phyloP scores from a whole-genome alignment of 1,139 yeast species.

The Candida sp. region DNA sequence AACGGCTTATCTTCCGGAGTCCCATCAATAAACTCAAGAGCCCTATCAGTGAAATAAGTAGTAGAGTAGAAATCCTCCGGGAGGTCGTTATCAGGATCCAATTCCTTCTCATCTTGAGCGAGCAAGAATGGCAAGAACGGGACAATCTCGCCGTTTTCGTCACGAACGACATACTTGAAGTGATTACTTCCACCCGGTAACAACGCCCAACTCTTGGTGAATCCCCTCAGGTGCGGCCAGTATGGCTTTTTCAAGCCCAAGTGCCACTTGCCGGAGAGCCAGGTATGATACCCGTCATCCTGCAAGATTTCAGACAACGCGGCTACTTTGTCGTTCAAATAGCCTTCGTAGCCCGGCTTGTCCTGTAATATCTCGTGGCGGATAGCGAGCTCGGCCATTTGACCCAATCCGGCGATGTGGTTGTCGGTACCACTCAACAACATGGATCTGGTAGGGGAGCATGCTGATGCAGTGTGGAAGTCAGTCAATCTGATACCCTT shows the following conservation, averaged over 20 bases:
- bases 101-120: constrained; percentile 35
- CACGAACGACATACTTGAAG: constrained; percentile 49
- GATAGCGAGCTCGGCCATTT: constrained; percentile 55
- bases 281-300: constrained; percentile 52
- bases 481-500: constrained; percentile 55
- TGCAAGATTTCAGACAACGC: constrained; percentile 55
- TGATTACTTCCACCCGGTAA: constrained; percentile 66
- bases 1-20: constrained; percentile 45
- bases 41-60: constrained; percentile 60
- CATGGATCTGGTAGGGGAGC: constrained; percentile 70
- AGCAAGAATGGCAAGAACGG: constrained; percentile 38
- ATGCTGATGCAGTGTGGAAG: constrained; percentile 68
- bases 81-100: constrained; percentile 36
- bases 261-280: constrained; percentile 64
- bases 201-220: constrained; percentile 52
- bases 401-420: constrained; percentile 65
- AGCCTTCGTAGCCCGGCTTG: constrained; percentile 63
- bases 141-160: constrained; percentile 23
- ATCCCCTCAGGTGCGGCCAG: constrained; percentile 57
- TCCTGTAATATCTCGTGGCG: constrained; percentile 40
- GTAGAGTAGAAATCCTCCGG: constrained; percentile 56
- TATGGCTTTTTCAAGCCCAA: constrained; percentile 51
- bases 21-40: constrained; percentile 35
- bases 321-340: constrained; percentile 54
- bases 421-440: constrained; percentile 68